Evolutionary conservation across 495 filamentous ascomycete species (phyloP).

Genomic region (Talaromyces thailandensis): DNA sequence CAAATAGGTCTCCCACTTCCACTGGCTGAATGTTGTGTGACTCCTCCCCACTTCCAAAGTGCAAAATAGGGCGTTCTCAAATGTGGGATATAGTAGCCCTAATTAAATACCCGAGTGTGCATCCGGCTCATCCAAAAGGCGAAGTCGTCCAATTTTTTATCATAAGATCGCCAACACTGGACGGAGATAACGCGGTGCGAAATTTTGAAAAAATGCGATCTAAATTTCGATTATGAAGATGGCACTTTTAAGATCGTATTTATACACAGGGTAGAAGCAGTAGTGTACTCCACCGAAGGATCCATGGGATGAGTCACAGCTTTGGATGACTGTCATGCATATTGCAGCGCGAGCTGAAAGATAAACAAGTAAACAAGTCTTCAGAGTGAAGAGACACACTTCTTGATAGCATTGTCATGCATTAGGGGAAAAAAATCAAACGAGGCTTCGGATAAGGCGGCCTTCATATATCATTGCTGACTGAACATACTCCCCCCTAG

Average conservation of each 20-base stretch:
- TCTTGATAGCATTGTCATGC: not conserved
- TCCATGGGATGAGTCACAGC: not conserved
- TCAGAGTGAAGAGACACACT: not conserved
- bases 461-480: not conserved
- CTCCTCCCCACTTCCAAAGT: not conserved
- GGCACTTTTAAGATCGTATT: not conserved
- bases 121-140: not conserved
- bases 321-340: not conserved
- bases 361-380: not conserved
- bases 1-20: not conserved
- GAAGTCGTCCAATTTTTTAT: not conserved
- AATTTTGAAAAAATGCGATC: not conserved
- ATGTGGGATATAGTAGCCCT: not conserved
- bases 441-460: too few species aligned
- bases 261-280: not conserved
- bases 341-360: not conserved
- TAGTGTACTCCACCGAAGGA: not conserved
- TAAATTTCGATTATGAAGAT: not conserved
- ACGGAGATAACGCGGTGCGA: not conserved
- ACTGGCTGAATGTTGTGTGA: not conserved
- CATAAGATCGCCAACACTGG: not conserved
- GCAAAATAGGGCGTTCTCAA: not conserved
- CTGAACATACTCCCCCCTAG: not conserved
- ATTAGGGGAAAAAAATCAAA: too few species aligned
- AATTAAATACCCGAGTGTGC: not conserved